phyloP scores from a whole-genome alignment of 2,329 filamentous ascomycete species.

The Aspergillus pseudoviridinutans region DNA sequence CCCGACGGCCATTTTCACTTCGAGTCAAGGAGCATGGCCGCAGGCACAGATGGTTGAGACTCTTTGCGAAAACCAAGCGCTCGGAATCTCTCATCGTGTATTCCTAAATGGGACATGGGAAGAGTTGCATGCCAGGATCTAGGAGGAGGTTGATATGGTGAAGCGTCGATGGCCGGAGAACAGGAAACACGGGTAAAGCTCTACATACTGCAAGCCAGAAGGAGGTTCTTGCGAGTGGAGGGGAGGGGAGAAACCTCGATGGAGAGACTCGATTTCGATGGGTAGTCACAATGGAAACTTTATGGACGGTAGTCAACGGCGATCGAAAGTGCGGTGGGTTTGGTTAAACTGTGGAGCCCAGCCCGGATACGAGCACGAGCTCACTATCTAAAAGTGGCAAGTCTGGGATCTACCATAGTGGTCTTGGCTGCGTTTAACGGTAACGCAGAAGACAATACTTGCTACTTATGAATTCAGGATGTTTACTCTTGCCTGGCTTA shows the following conservation, averaged over 20 bases:
- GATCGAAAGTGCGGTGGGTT: background rate
- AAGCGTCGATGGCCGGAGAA: background rate
- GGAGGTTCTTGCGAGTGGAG: background rate
- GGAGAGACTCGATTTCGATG: background rate
- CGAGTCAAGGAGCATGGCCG: background rate
- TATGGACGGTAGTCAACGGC: background rate
- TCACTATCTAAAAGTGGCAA: background rate
- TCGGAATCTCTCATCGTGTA: background rate
- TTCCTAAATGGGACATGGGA: background rate
- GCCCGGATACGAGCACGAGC: background rate
- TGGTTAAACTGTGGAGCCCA: background rate
- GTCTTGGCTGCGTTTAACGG: background rate
- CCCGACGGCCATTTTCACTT: background rate
- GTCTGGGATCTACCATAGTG: background rate
- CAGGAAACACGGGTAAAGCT: background rate
- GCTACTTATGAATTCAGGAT: background rate
- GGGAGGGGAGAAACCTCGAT: no score
- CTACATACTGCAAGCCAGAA: background rate
- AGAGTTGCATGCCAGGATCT: background rate
- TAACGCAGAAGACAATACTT: background rate
- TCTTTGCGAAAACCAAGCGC: background rate
- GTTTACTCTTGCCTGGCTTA: background rate
- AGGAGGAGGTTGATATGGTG: background rate
- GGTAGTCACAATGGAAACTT: no score
- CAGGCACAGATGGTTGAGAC: background rate